Evolutionary conservation across 805 yeast species (phyloP).

Genomic region (Priceomyces haplophilus): DNA sequence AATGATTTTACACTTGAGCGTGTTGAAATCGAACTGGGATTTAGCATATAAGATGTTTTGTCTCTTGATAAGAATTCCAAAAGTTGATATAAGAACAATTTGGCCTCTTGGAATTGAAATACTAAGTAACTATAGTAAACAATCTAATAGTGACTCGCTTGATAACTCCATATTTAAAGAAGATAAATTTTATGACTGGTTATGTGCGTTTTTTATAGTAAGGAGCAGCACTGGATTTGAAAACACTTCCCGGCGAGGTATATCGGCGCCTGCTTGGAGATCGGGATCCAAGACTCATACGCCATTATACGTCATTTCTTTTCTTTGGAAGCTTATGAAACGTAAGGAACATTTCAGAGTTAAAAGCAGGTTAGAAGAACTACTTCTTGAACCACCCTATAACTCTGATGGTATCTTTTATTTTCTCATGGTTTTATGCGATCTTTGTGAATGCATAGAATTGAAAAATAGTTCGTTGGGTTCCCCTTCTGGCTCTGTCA

Average conservation of each 20-base stretch:
- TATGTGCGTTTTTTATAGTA: constrained; percentile 25
- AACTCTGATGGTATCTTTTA: constrained; percentile 39
- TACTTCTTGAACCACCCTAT: constrained; percentile 43
- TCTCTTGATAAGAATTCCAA: constrained; percentile 45
- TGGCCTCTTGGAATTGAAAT: constrained; percentile 69
- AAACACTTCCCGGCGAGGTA: constrained; percentile 4
- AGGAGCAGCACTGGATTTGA: constrained; percentile 10
- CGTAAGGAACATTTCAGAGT: constrained; percentile 34
- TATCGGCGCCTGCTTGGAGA: constrained; percentile 37
- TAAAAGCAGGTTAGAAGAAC: constrained; percentile 32
- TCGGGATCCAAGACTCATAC: constrained; percentile 38
- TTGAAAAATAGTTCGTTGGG: constrained; percentile 11
- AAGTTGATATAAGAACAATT: constrained; percentile 50
- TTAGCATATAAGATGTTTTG: constrained; percentile 53
- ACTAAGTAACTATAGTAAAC: constrained; percentile 21
- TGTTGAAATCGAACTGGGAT: constrained; percentile 52
- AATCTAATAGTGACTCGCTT: constrained; percentile 1
- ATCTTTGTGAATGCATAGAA: constrained; percentile 21
- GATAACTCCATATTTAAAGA: constrained; percentile 16
- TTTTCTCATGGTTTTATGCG: constrained; percentile 33
- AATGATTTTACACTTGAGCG: constrained; percentile 46
- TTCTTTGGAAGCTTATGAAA: constrained; percentile 42
- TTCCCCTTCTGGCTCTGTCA: neutral
- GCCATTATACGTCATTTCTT: constrained; percentile 39
- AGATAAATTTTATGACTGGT: constrained; percentile 37